A percentile compares a stretch with the other conserved stretches of the same genome.
Conservation (phyloP, 2,329 filamentous ascomycete genomes). For the Aspergillus novoparasiticus region DNA sequence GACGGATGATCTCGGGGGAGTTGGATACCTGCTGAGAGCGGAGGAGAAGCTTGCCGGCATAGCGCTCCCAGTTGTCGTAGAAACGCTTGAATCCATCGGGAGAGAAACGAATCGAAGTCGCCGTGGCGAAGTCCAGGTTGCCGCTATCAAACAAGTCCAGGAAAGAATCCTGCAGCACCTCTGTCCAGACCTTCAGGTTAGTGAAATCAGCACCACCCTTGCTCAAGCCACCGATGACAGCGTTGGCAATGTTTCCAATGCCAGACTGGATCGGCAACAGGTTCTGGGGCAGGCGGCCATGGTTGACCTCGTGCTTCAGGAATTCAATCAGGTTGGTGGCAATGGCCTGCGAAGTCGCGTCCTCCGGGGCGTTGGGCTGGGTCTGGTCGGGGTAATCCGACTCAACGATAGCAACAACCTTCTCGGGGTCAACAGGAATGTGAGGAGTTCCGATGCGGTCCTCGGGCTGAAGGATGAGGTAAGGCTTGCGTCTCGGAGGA, state of each 20-base stretch:
- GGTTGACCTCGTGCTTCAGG: conserved; percentile 80
- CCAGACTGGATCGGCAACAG: conserved; percentile 82
- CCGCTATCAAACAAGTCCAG: conserved; percentile 89
- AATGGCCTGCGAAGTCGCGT: conserved; percentile 72
- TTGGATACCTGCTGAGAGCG: conserved; percentile 88
- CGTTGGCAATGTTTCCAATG: conserved; percentile 92
- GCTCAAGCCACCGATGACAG: conserved; percentile 80
- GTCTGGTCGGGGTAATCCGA: conserved; percentile 81
- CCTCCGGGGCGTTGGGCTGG: conserved; percentile 73
- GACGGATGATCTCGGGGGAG: conserved; percentile 85
- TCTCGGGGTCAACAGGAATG: conserved; percentile 81
- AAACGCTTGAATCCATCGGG: conserved; percentile 90
- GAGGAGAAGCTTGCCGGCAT: conserved; percentile 79
- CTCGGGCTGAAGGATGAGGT: conserved; percentile 81
- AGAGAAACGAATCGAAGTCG: conserved; percentile 87
- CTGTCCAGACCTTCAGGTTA: conserved; percentile 90
- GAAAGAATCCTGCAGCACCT: conserved; percentile 91
- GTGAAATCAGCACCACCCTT: conserved; percentile 75
- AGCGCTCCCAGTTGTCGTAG: conserved; percentile 81
- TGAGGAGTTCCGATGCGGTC: conserved; percentile 82
- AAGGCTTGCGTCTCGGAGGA: conserved; percentile 79
- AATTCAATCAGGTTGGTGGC: conserved; percentile 80
- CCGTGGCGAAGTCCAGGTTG: conserved; percentile 84
- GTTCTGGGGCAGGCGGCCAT: conserved; percentile 74
- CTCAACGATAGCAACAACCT: conserved; percentile 82